Base-by-base conservation (phyloP, 2,329 filamentous ascomycete species). In the Aspergillus glaucus region DNA sequence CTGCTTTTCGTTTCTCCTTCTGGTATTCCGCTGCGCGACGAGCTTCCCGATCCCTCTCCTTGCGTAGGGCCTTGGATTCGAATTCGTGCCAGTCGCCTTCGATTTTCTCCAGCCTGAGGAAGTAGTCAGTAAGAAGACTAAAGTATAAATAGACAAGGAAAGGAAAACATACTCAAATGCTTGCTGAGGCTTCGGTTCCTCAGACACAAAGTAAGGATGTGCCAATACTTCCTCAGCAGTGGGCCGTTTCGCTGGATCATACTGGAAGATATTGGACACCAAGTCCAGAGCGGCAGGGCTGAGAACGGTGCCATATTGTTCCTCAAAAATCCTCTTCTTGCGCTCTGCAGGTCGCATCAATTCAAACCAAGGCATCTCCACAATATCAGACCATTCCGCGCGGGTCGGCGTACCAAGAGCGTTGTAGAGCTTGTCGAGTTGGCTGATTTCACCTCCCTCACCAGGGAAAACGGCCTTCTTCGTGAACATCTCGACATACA, bases 51-150 rank as follows among this genome's bases (percentile, higher is more conserved):
- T 85, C 81, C 49, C 90, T 92, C 67, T 96, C 91, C 58, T 93
- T 93, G 28, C 93, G 80, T 22, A 95, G 77, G 14, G 90, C 91
- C 72, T 98, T 98, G 48, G 89, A 95, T 72, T 98, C 93, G 62
- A 97, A 95, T 66, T 98, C 93, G 65, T 98, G 93, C 93, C 93
- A 98, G 61, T 98, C 93, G 19, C 93, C 93, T 59, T 93, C 82
- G 26, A 98, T 79, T 44, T 84, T 76, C 51, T 85, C 83, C 44
- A 98, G 79, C 62, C 87, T 88, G 54, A 6, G 49, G 12, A 19
- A 39, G 2, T 17, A n/a, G 24, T 56, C 48, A 52, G 50, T 40
- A 43, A 44, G 21, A 19, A 14, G 26, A 21, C 19, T 5, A 40
- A 10, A 14, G 4, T 21, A 40, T 40, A 15, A 47, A 8, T 28